Conservation (phyloP, 2,329 filamentous ascomycete species). For the Coniochaeta prunicola region DNA sequence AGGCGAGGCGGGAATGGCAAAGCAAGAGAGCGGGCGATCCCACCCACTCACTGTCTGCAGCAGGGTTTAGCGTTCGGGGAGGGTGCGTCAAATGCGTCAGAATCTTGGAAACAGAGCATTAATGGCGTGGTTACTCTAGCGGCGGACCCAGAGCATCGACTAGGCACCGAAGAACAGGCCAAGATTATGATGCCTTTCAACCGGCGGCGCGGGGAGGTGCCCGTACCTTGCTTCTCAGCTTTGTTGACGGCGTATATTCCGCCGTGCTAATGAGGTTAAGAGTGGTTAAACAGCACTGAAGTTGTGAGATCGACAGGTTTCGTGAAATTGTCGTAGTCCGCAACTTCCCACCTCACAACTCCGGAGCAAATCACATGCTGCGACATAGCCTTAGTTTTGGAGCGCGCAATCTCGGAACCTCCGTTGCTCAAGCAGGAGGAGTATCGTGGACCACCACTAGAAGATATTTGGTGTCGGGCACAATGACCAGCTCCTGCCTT, state of each 20-base stretch:
- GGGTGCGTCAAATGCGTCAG: neutral
- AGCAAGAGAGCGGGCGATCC: neutral
- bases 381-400: neutral
- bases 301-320: neutral
- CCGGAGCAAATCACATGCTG: neutral
- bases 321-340: neutral
- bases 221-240: neutral
- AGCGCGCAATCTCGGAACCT: neutral
- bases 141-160: neutral
- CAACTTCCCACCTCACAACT: neutral
- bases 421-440: constrained; percentile 48
- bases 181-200: neutral
- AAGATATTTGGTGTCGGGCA: constrained; percentile 72
- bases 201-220: neutral
- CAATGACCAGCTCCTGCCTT: constrained; percentile 78
- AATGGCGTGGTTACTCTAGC: neutral
- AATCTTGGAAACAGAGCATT: neutral
- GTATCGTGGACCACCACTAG: constrained; percentile 77
- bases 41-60: neutral
- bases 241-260: neutral
- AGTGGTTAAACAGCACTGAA: neutral
- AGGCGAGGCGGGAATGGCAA: neutral
- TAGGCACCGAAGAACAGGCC: neutral
- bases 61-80: neutral
- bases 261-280: neutral